Conservation (phyloP, 495 filamentous ascomycete genomes). For the Annulohypoxylon maeteangense region DNA sequence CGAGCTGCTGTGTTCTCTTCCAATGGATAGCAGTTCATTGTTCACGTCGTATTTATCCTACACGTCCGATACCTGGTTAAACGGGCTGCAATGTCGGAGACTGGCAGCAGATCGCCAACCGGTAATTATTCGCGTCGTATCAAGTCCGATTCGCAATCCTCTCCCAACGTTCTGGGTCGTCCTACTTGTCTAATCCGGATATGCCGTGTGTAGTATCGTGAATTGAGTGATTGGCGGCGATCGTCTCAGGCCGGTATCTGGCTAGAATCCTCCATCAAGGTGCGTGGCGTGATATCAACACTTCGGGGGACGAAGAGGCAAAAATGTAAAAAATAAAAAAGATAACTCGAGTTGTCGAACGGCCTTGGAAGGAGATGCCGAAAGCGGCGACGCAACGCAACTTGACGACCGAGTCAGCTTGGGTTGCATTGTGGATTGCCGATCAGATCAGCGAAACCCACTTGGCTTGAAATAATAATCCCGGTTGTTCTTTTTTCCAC, state of each 20-base stretch:
- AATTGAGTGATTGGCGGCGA: slow-evolving; percentile 18
- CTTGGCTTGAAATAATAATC: slow-evolving; percentile 1
- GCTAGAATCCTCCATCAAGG: slow-evolving; percentile 27
- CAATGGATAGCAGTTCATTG: slow-evolving; percentile 27
- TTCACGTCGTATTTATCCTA: slow-evolving; percentile 9
- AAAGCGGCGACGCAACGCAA: slow-evolving; percentile 36
- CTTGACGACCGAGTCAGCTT: slow-evolving; percentile 28
- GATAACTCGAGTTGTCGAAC: neutral
- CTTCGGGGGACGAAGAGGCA: slow-evolving; percentile 2
- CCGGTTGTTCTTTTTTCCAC: neutral
- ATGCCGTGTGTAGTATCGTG: slow-evolving; percentile 21
- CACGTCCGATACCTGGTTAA: slow-evolving; percentile 30
- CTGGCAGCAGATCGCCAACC: slow-evolving; percentile 22
- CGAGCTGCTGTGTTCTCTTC: slow-evolving; percentile 24
- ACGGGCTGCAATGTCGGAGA: slow-evolving; percentile 30
- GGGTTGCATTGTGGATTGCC: slow-evolving; percentile 22
- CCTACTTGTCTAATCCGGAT: slow-evolving; percentile 19
- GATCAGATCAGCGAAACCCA: slow-evolving; percentile 38
- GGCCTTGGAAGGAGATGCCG: slow-evolving; percentile 33
- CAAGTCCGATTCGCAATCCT: slow-evolving; percentile 5
- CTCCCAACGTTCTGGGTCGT: slow-evolving; percentile 34
- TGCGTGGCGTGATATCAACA: slow-evolving; percentile 38
- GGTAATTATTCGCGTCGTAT: slow-evolving; percentile 33
- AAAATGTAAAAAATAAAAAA: slow-evolving; percentile 3
- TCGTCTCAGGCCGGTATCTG: slow-evolving; percentile 17